Conservation (phyloP, 129 eudicot genomes). For the Tagetes erecta region DNA sequence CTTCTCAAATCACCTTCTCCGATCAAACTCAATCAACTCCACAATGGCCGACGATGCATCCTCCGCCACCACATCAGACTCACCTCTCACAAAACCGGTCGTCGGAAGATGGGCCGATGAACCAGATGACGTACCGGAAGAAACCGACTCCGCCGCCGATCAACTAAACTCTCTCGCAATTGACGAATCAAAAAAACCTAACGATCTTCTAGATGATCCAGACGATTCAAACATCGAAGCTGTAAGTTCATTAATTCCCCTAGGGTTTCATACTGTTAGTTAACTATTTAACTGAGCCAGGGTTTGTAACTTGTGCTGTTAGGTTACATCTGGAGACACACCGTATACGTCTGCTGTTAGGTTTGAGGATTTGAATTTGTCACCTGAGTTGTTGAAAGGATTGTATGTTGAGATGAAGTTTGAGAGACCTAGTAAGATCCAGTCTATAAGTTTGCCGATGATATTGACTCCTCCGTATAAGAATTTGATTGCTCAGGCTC, state of each 20-base stretch:
- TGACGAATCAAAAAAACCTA: slow-evolving; percentile 34
- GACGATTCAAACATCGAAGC: slow-evolving; percentile 68
- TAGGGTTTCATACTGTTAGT: neutral
- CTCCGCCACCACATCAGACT: slow-evolving; percentile 10
- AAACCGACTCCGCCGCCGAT: slow-evolving; percentile 14
- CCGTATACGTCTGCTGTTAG: slow-evolving; percentile 71
- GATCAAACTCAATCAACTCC: neutral
- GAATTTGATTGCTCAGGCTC: slow-evolving; percentile 86
- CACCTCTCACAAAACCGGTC: neutral
- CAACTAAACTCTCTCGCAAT: slow-evolving; percentile 38
- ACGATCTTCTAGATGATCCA: slow-evolving; percentile 58
- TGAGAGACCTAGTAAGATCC: slow-evolving; percentile 90
- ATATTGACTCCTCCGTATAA: slow-evolving; percentile 74
- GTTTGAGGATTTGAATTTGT: slow-evolving; percentile 69
- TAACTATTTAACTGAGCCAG: neutral
- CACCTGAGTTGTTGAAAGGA: slow-evolving; percentile 71
- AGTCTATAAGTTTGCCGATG: slow-evolving; percentile 81
- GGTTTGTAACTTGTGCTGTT: slow-evolving; percentile 12
- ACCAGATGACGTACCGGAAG: slow-evolving; percentile 22
- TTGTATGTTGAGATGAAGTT: slow-evolving; percentile 81
- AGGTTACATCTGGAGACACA: slow-evolving; percentile 74
- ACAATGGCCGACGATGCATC: slow-evolving; percentile 38
- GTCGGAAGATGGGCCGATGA: slow-evolving; percentile 57
- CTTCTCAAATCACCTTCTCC: neutral
- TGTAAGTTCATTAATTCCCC: slow-evolving; percentile 30